These are phyloP conservation scores for Pharus latifolius DNA, from an alignment of 176 grass and related monocot genomes.

Conservation along the genomic window DNA sequence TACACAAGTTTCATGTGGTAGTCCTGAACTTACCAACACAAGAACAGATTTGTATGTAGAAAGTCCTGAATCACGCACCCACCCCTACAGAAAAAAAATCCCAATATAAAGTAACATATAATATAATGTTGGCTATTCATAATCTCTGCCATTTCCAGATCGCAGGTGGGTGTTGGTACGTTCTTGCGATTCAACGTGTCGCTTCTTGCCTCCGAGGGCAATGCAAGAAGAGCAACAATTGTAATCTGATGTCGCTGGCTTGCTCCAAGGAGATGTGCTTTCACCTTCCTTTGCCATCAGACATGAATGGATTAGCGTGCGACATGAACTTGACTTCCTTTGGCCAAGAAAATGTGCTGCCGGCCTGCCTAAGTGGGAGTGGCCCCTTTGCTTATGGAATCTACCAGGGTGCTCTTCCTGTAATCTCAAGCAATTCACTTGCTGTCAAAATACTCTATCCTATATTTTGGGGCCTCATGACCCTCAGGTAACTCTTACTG, in stretches of 20 bases:
- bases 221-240: slow-evolving; percentile 56
- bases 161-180: slow-evolving; percentile 88
- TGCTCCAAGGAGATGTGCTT: slow-evolving; percentile 62
- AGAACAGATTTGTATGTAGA: background rate
- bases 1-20: background rate
- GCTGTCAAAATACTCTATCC: slow-evolving; percentile 88
- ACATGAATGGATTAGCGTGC: slow-evolving; percentile 34
- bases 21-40: background rate
- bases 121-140: background rate
- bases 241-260: slow-evolving; percentile 49
- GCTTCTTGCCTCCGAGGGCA: slow-evolving; percentile 56
- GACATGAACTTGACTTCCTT: slow-evolving; percentile 29
- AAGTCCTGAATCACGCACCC: too few species aligned
- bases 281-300: slow-evolving; percentile 19
- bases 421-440: slow-evolving; percentile 87
- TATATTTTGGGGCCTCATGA: slow-evolving; percentile 99
- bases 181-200: slow-evolving; percentile 92
- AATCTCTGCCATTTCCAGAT: slow-evolving; percentile 38
- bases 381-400: slow-evolving; percentile 72
- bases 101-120: too few species aligned
- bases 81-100: too few species aligned
- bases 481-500: slow-evolving; percentile 83
- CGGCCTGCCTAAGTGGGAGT: slow-evolving; percentile 48
- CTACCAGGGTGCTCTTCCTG: slow-evolving; percentile 76
- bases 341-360: slow-evolving; percentile 39